These are phyloP conservation scores for Solanum hybrid DNA, from an alignment of 305 asterid genomes.

Conservation along the genomic window DNA sequence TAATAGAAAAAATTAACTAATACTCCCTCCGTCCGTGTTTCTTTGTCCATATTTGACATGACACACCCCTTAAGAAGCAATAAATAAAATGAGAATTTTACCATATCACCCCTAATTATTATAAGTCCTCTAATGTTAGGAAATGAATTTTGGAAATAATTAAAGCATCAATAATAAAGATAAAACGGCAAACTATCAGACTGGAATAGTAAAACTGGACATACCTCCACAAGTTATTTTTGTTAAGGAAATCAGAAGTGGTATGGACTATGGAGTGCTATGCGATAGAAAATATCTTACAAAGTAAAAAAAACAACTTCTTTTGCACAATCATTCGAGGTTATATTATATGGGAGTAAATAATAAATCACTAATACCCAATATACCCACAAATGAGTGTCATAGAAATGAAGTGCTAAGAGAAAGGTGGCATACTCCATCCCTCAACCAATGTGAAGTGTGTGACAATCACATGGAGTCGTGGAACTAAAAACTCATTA, in stretches of 20 bases:
- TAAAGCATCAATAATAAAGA: background rate
- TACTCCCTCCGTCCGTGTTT: background rate
- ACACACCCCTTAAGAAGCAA: background rate
- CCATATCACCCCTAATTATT: background rate
- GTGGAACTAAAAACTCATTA: background rate
- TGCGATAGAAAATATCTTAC: background rate
- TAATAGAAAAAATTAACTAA: background rate
- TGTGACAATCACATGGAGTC: background rate
- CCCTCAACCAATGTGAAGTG: background rate
- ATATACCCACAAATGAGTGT: background rate
- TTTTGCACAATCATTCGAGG: background rate
- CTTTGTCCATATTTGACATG: background rate
- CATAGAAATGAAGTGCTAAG: background rate
- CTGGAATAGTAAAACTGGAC: background rate
- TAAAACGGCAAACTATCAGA: background rate
- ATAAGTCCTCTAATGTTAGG: background rate
- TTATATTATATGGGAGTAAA: background rate
- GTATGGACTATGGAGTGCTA: background rate
- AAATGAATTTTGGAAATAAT: background rate
- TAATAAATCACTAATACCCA: background rate
- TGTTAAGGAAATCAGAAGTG: background rate
- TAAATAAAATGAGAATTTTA: background rate
- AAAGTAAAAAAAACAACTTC: background rate
- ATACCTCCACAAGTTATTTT: background rate
- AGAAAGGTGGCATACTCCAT: background rate